Conservation (phyloP, 129 eudicot genomes). For the Lactuca saligna region DNA sequence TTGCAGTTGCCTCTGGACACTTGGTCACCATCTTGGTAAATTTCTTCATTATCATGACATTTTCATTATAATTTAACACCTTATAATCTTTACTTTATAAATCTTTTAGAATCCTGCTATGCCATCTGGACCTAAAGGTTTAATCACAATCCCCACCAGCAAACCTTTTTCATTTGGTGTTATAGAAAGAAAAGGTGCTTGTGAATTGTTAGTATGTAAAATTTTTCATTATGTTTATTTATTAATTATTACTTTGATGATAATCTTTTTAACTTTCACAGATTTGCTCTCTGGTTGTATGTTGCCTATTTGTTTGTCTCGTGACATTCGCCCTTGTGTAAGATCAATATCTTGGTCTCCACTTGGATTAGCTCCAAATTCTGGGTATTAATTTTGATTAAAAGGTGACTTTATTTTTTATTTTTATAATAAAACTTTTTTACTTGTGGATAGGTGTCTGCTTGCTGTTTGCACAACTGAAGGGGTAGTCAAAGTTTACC, state of each 20-base stretch:
- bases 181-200: conserved; percentile 55
- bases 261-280: conserved; percentile 25
- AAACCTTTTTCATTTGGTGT: conserved; percentile 63
- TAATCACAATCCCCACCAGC: conserved; percentile 52
- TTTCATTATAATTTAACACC: background rate
- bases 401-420: background rate
- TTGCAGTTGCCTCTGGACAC: conserved; percentile 80
- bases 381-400: conserved; percentile 51
- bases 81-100: conserved; percentile 3
- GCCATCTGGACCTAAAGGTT: conserved; percentile 68
- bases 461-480: conserved; percentile 91
- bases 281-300: conserved; percentile 61
- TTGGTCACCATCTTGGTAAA: conserved; percentile 71
- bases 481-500: conserved; percentile 76
- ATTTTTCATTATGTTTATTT: background rate
- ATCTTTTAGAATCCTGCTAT: conserved; percentile 60
- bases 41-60: too few relatives aligned
- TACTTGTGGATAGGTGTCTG: conserved; percentile 53
- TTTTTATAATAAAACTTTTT: background rate
- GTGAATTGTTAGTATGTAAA: background rate
- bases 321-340: conserved; percentile 67
- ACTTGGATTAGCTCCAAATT: conserved; percentile 63
- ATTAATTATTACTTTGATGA: background rate
- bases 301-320: conserved; percentile 55
- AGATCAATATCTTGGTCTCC: conserved; percentile 95